phyloP scores from a whole-genome alignment of 148 eudicot genomes.

The Fagopyrum homotropicum region DNA sequence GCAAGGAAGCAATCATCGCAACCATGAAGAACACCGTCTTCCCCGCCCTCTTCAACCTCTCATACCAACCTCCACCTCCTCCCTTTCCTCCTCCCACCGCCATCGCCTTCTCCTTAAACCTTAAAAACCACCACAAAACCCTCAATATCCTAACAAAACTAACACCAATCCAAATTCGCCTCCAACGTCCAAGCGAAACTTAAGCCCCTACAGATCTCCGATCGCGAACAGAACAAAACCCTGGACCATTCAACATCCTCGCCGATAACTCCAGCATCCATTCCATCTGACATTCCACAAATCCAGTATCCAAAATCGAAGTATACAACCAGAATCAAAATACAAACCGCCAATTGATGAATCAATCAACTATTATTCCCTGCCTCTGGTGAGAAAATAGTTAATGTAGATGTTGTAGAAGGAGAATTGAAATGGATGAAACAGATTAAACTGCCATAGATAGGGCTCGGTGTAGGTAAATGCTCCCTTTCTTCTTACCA shows the following conservation, averaged over 20 bases:
- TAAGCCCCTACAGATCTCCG: conserved; percentile 27
- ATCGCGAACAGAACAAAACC: conserved; percentile 28
- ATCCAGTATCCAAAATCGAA: neutral
- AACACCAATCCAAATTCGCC: neutral
- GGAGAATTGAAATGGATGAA: neutral
- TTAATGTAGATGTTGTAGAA: neutral
- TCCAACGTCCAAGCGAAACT: neutral
- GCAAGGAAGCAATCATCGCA: conserved; percentile 72
- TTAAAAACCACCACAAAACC: neutral
- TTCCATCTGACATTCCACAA: conserved; percentile 20
- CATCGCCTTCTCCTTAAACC: conserved; percentile 15
- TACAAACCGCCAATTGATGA: neutral
- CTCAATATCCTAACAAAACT: neutral
- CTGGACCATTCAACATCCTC: conserved; percentile 19
- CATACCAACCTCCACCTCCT: conserved; percentile 40
- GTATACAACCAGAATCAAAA: neutral
- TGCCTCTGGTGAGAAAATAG: neutral
- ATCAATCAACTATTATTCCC: neutral
- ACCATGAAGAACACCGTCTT: conserved; percentile 80
- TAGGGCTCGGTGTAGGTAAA: neutral
- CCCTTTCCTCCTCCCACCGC: conserved; percentile 27
- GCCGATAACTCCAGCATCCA: conserved; percentile 3
- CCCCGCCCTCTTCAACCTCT: conserved; percentile 48
- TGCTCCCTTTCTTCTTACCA: conserved; percentile 3
- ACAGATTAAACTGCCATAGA: neutral